Base-by-base conservation (phyloP, 805 yeast species). In the Yarrowia divulgata region DNA sequence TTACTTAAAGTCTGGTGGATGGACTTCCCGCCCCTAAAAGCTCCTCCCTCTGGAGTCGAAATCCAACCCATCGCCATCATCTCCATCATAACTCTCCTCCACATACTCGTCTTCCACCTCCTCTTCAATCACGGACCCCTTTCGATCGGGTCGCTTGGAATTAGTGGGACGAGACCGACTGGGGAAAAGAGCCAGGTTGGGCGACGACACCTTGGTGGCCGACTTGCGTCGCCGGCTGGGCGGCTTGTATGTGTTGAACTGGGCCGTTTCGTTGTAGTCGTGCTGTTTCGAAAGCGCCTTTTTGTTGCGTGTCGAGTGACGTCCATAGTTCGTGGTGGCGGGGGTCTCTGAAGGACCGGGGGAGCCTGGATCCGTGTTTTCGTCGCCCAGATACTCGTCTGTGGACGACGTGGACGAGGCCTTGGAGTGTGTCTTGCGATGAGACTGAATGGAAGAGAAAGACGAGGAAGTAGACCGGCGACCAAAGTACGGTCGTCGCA, bases 231-330 rank as follows among this genome's bases (percentile, higher is more conserved):
- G 50, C 10, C 69, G 50, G 7, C 67, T 58, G 23, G 52, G 69
- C 45, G 69, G 67, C 34, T 67, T 67, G 16, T 71, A 71, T 0
- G 75, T 70, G 40, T 70, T 72, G 37, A 73, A 54, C 12, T 72
- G 72, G 14, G 77, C 74, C 37, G 80, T 75, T 23, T 63, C 68
- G 48, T 63, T 48, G 48, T 48, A 63, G 69, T 81, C 82, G 23
- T 52, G 58, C 54, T 83, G 80, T 66, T 67, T 54, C 14, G 69
- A 55, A n/a, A 34, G 55, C 2, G 69, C 39, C 34, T 50, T 49
- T 35, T 67, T 67, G 54, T 42, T 42, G 12, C 52, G n/a, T 3
- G 42, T 45, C 9, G 66, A 45, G 14, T 60, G 52, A 9, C 66
- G 48, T 57, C 63, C 48, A 14, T 40, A 42, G 16, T 23, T 23